Evolutionary conservation across 768 basidiomycete species (phyloP).

Genomic region (Mycena alexandri): DNA sequence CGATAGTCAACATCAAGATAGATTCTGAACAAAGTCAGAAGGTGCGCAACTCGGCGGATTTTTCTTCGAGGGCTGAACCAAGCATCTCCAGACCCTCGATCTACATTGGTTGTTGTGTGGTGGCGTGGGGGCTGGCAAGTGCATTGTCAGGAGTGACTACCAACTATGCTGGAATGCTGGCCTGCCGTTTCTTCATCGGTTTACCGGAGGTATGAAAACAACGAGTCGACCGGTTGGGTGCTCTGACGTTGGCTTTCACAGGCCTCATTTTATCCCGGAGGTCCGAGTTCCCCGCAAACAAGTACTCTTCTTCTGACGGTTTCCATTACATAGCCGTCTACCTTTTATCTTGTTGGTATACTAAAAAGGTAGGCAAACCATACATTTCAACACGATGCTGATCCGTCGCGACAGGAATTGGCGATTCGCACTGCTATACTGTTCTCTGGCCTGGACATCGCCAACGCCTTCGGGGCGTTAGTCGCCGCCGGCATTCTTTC

Average conservation of each 20-base stretch:
- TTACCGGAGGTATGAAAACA: conserved; percentile 61
- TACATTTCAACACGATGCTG: neutral
- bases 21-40: conserved; percentile 33
- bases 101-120: conserved; percentile 59
- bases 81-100: conserved; percentile 51
- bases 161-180: conserved; percentile 66
- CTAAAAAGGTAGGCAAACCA: conserved; percentile 57
- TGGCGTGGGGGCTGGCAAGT: conserved; percentile 61
- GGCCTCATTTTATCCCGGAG: conserved; percentile 76
- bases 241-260: conserved; percentile 27
- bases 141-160: conserved; percentile 53
- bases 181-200: conserved; percentile 72
- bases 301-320: neutral
- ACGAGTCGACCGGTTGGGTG: neutral
- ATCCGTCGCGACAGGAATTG: conserved; percentile 62
- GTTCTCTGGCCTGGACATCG: conserved; percentile 70
- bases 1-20: neutral
- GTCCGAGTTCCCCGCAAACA: neutral
- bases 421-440: conserved; percentile 73
- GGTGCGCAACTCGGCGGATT: neutral
- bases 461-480: conserved; percentile 77
- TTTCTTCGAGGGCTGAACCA: neutral
- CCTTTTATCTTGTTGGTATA: conserved; percentile 68
- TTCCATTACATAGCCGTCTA: conserved; percentile 45
- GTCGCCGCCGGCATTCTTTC: conserved; percentile 82